Evolutionary conservation across 129 eudicot genomes (phyloP).

Genomic region (Tagetes patula): DNA sequence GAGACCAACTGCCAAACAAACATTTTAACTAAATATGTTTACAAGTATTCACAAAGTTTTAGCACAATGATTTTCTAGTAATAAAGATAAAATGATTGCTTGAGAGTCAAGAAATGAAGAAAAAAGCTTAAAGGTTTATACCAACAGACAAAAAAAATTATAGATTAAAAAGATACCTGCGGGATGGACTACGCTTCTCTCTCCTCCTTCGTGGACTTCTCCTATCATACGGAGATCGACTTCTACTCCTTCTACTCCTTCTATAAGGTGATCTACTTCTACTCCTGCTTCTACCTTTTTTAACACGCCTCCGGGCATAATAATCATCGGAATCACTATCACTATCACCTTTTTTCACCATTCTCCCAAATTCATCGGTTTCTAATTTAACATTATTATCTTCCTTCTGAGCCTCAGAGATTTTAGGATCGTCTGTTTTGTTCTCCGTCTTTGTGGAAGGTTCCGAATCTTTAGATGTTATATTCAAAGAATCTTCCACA

Average conservation of each 20-base stretch:
- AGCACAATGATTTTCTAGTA: background rate
- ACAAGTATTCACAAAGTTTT: background rate
- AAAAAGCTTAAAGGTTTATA: background rate
- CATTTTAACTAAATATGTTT: background rate
- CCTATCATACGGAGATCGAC: slow-evolving; percentile 58
- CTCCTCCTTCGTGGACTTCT: slow-evolving; percentile 58
- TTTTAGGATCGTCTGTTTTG: slow-evolving; percentile 23
- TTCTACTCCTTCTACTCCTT: slow-evolving; percentile 60
- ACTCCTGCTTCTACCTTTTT: slow-evolving; percentile 68
- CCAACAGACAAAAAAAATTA: background rate
- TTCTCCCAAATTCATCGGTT: slow-evolving; percentile 90
- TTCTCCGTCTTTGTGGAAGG: slow-evolving; percentile 27
- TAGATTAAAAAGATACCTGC: slow-evolving; percentile 48
- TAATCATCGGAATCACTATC: slow-evolving; percentile 72
- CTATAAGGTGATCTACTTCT: slow-evolving; percentile 58
- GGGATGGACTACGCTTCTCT: slow-evolving; percentile 75
- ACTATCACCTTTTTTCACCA: slow-evolving; percentile 65
- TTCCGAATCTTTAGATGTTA: slow-evolving; percentile 19
- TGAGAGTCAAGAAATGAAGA: background rate
- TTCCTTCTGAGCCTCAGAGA: slow-evolving; percentile 31
- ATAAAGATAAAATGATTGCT: slow-evolving; percentile 10
- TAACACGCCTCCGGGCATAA: slow-evolving; percentile 51
- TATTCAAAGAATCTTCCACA: slow-evolving; percentile 4
- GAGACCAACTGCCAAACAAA: slow-evolving; percentile 66
- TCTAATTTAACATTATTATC: slow-evolving; percentile 33